Evolutionary conservation across 2,329 filamentous ascomycete species (phyloP).

Genomic region (Verticillium nubilum): DNA sequence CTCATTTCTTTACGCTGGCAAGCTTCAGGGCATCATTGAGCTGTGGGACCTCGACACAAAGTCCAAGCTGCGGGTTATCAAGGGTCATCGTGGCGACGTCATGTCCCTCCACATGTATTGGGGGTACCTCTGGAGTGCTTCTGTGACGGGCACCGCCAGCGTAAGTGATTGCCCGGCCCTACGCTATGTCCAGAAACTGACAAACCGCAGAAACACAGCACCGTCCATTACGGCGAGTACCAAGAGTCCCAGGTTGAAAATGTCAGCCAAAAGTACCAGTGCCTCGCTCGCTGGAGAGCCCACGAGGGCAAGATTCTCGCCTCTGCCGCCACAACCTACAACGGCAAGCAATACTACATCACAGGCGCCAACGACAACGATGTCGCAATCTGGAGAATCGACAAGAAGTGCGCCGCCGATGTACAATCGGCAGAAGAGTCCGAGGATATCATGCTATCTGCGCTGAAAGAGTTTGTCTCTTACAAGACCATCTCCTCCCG

Average conservation of each 20-base stretch:
- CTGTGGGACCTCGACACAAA: constrained; percentile 96
- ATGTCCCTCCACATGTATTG: constrained; percentile 83
- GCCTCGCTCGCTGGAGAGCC: constrained; percentile 71
- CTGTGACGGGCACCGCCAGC: constrained; percentile 81
- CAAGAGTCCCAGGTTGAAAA: constrained; percentile 40
- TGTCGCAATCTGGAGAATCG: constrained; percentile 81
- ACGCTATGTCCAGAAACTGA: background rate
- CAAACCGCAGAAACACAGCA: constrained; percentile 54
- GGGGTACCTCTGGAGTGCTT: constrained; percentile 80
- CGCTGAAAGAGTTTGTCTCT: constrained; percentile 78
- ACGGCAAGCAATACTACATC: constrained; percentile 76
- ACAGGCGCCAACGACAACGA: constrained; percentile 91
- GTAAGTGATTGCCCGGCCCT: constrained; percentile 41
- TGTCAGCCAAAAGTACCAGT: constrained; percentile 76
- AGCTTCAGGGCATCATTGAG: constrained; percentile 82
- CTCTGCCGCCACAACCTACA: constrained; percentile 67
- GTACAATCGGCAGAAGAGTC: constrained; percentile 27
- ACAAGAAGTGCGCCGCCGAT: constrained; percentile 11
- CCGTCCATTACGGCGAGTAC: constrained; percentile 57
- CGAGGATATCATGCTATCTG: constrained; percentile 59
- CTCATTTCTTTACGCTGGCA: constrained; percentile 87
- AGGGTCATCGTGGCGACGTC: constrained; percentile 73
- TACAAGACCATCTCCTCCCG: constrained; percentile 90
- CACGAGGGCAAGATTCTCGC: constrained; percentile 85
- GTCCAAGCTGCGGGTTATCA: constrained; percentile 83